Conservation (phyloP, 129 eudicot species). For the Apium graveolens region DNA sequence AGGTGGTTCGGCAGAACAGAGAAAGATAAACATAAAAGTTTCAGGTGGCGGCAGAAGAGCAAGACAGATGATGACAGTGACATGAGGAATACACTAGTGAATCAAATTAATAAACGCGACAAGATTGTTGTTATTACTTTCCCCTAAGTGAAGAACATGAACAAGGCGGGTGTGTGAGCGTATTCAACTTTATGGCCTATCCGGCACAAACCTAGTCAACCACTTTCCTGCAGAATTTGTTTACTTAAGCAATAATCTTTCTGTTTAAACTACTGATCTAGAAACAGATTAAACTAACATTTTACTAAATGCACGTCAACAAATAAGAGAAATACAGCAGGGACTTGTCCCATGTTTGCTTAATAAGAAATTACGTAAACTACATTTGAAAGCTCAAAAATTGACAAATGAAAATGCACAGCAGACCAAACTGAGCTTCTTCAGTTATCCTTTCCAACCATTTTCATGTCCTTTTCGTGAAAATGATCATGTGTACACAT, state of each 20-base stretch:
- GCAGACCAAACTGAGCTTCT: slow-evolving; percentile 20
- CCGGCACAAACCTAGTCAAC: too few species aligned
- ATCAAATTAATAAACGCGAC: too few species aligned
- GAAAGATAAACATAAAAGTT: too few species aligned
- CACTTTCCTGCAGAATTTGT: not conserved
- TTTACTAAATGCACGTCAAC: not conserved
- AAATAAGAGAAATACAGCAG: not conserved
- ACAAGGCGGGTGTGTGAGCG: too few species aligned
- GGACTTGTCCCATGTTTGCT: slow-evolving; percentile 16
- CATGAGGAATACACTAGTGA: not conserved
- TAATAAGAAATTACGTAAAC: slow-evolving; percentile 2
- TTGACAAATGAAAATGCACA: slow-evolving; percentile 15
- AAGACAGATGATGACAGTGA: not conserved
- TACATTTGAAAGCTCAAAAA: slow-evolving; percentile 6
- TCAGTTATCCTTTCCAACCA: not conserved
- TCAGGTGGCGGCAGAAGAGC: not conserved
- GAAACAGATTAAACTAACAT: not conserved
- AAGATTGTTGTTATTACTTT: too few species aligned
- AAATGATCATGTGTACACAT: not conserved
- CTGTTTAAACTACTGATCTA: not conserved
- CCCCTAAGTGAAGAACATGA: too few species aligned
- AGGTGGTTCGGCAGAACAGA: not conserved
- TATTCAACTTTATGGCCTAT: too few species aligned
- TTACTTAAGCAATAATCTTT: not conserved
- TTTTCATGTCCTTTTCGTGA: not conserved